A percentile compares a stretch with the other conserved stretches of the same genome.
phyloP scores from a whole-genome alignment of 169 alveolate genomes.

The Plasmodium reichenowi region DNA sequence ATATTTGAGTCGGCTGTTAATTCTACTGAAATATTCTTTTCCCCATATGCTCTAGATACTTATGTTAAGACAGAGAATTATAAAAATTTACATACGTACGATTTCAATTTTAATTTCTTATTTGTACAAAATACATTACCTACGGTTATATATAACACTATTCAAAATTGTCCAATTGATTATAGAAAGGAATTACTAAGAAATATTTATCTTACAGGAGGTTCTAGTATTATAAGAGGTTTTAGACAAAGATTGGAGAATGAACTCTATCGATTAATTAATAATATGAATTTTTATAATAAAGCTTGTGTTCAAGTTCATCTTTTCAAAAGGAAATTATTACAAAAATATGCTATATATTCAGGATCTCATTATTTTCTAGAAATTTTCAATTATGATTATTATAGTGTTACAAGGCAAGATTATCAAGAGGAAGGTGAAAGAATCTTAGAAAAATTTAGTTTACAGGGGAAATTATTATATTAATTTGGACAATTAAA shows the following conservation, averaged over 20 bases:
- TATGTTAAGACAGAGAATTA: constrained; percentile 68
- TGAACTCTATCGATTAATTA: constrained; percentile 51
- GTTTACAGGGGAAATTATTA: constrained; percentile 61
- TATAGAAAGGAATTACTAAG: constrained; percentile 35
- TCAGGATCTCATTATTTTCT: constrained; percentile 62
- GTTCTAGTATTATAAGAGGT: constrained; percentile 65
- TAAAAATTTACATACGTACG: constrained; percentile 44
- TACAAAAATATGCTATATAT: constrained; percentile 65
- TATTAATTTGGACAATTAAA: constrained; percentile 1
- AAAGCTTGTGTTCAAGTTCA: constrained; percentile 38
- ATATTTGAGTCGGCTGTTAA: constrained; percentile 66
- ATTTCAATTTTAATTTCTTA: constrained; percentile 21
- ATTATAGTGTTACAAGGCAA: constrained; percentile 29
- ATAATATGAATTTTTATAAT: constrained; percentile 37
- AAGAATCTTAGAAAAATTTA: constrained; percentile 31
- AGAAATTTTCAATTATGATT: constrained; percentile 56
- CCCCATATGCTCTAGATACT: constrained; percentile 42
- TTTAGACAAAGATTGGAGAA: constrained; percentile 70
- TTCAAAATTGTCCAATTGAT: constrained; percentile 73
- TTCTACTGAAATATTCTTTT: constrained; percentile 73
- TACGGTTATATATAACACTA: constrained; percentile 43
- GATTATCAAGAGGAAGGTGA: constrained; percentile 70
- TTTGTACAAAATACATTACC: constrained; percentile 45
- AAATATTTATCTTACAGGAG: constrained; percentile 64
- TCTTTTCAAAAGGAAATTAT: constrained; percentile 26